Conservation (phyloP, 352 stramenopile species). For the Thalassiosira oceanica region DNA sequence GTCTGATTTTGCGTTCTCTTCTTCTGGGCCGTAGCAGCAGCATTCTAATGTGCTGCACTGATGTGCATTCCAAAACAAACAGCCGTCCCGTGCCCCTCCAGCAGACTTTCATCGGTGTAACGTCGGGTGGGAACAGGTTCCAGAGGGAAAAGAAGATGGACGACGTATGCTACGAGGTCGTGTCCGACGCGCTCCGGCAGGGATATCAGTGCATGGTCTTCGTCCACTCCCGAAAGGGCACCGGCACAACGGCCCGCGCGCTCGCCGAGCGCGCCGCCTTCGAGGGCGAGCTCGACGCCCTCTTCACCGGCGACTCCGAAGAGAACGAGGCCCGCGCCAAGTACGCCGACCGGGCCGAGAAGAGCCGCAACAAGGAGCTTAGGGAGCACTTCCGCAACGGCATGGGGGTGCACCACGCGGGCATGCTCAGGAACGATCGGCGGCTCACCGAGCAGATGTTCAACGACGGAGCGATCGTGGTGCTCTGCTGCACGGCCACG, state of each 20-base stretch:
- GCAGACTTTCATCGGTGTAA: slow-evolving; percentile 98
- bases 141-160: slow-evolving; percentile 84
- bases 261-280: slow-evolving; percentile 87
- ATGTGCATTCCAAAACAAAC: too few relatives aligned
- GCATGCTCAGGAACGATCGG: slow-evolving; percentile 91
- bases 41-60: too few relatives aligned
- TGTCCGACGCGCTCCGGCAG: slow-evolving; percentile 77
- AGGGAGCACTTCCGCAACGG: slow-evolving; percentile 91
- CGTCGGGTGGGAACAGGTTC: slow-evolving; percentile 64
- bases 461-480: slow-evolving; percentile 92
- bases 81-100: slow-evolving; percentile 96
- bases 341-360: slow-evolving; percentile 84
- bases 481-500: slow-evolving; percentile 98
- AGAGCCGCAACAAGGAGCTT: slow-evolving; percentile 94
- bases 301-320: slow-evolving; percentile 75
- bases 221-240: slow-evolving; percentile 98
- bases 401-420: slow-evolving; percentile 97
- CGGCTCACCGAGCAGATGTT: slow-evolving; percentile 98
- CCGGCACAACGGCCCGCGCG: slow-evolving; percentile 89
- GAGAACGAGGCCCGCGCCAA: slow-evolving; percentile 63
- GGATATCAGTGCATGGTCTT: slow-evolving; percentile 98
- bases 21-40: too few relatives aligned
- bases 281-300: slow-evolving; percentile 63
- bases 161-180: slow-evolving; percentile 84
- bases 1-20: too few relatives aligned